phyloP scores from a whole-genome alignment of 768 basidiomycete species.

The Ramaria rubella region DNA sequence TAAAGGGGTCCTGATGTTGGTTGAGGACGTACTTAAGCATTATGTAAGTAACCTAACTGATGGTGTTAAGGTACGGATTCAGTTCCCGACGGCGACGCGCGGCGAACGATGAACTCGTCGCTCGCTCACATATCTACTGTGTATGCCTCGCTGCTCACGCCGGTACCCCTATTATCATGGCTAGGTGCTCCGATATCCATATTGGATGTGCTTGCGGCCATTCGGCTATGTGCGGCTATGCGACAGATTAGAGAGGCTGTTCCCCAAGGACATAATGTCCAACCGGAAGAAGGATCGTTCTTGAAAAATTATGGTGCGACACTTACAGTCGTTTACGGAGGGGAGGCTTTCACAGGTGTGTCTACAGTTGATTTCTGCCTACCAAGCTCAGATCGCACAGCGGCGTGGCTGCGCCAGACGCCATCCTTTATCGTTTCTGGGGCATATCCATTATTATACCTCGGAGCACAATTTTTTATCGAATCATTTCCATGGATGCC shows the following conservation, averaged over 20 bases:
- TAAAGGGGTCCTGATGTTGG: no score
- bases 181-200: constrained; percentile 53
- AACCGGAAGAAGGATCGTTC: constrained; percentile 41
- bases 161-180: constrained; percentile 62
- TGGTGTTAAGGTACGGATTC: no score
- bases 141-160: constrained; percentile 34
- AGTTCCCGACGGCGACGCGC: constrained; percentile 1
- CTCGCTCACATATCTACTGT: not conserved
- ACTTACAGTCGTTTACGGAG: constrained; percentile 67
- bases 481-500: constrained; percentile 54
- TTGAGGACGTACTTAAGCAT: no score
- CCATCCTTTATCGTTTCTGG: constrained; percentile 81
- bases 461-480: constrained; percentile 52
- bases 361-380: not conserved
- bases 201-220: constrained; percentile 59
- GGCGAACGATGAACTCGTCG: no score
- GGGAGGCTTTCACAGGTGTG: constrained; percentile 65
- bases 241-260: constrained; percentile 57
- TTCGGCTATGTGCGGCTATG: constrained; percentile 63
- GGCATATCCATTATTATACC: constrained; percentile 55
- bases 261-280: constrained; percentile 35
- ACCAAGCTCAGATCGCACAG: constrained; percentile 28
- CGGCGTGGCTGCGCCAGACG: constrained; percentile 54
- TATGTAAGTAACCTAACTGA: no score
- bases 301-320: constrained; percentile 50